phyloP scores from a whole-genome alignment of 108 stramenopile species.

The Nannochloropsis oceanica region DNA sequence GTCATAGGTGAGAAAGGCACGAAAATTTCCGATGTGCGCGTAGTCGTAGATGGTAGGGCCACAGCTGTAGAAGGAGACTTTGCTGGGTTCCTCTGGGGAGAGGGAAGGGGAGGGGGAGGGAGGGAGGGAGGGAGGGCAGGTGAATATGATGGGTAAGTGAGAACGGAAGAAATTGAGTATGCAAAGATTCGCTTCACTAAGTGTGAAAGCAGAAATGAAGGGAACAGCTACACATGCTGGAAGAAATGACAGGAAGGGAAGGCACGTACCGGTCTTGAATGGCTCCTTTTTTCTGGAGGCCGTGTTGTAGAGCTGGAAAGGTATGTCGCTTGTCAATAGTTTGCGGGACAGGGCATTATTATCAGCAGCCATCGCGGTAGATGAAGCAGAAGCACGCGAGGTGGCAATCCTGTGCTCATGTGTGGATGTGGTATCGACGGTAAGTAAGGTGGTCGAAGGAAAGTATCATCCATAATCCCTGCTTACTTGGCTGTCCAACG shows the following conservation, averaged over 20 bases:
- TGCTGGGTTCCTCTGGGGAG: background rate
- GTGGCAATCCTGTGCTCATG: too few relatives aligned
- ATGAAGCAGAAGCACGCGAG: too few relatives aligned
- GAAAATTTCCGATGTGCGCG: slow-evolving; percentile 91
- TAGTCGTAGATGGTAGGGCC: slow-evolving; percentile 96
- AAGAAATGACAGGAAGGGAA: background rate
- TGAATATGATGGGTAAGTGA: too few relatives aligned
- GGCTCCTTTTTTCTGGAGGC: background rate
- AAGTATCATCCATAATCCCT: too few relatives aligned
- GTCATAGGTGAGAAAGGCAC: slow-evolving; percentile 92
- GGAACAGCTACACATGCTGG: background rate
- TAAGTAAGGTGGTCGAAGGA: too few relatives aligned
- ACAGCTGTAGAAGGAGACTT: slow-evolving; percentile 64
- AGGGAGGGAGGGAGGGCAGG: background rate
- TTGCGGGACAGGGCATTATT: background rate
- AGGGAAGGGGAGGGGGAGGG: background rate
- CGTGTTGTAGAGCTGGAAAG: background rate
- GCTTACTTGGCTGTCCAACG: too few relatives aligned
- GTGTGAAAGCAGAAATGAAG: too few relatives aligned
- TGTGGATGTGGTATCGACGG: too few relatives aligned
- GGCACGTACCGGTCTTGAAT: background rate
- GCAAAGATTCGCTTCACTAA: too few relatives aligned
- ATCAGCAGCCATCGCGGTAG: too few relatives aligned
- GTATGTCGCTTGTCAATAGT: background rate
- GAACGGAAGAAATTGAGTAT: too few relatives aligned